phyloP scores from a whole-genome alignment of 1,284 basidiomycete genomes.

The Hemileia vastatrix region DNA sequence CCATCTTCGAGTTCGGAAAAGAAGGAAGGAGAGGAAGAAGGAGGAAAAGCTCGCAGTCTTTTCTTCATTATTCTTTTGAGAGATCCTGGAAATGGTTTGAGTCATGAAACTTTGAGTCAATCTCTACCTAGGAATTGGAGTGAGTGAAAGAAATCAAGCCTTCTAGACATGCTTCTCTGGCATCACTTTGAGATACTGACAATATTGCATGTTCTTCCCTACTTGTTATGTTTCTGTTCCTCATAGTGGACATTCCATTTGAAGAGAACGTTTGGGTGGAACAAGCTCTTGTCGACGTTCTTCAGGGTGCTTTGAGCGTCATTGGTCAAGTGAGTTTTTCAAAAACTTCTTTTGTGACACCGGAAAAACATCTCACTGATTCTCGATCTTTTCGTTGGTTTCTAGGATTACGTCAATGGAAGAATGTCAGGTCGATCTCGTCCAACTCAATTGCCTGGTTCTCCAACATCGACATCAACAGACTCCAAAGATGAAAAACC shows the following conservation, averaged over 20 bases:
- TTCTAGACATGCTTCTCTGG: no score
- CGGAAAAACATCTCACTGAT: no score
- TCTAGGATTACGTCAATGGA: constrained; percentile 20
- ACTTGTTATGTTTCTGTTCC: no score
- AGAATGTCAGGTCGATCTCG: constrained; percentile 9
- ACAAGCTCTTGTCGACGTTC: constrained; percentile 71
- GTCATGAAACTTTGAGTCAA: constrained; percentile 67
- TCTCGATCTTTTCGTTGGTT: no score
- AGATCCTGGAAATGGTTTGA: constrained; percentile 68
- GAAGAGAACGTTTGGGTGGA: constrained; percentile 74
- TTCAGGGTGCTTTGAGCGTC: constrained; percentile 61
- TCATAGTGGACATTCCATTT: constrained; percentile 77
- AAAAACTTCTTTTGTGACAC: no score
- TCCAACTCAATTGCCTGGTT: no score
- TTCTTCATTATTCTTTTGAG: constrained; percentile 74
- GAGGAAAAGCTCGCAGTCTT: constrained; percentile 51
- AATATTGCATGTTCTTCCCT: no score
- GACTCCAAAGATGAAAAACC: no score
- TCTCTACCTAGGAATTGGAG: constrained; percentile 66
- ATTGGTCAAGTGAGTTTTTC: no score
- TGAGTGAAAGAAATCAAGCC: constrained; percentile 25
- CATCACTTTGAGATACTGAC: no score
- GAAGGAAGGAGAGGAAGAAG: constrained; percentile 13
- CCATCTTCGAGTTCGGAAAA: constrained; percentile 25
- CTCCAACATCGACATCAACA: no score